These are phyloP conservation scores for Carex sylvatica DNA, from an alignment of 202 grass and related monocot species.

Conservation along the genomic window DNA sequence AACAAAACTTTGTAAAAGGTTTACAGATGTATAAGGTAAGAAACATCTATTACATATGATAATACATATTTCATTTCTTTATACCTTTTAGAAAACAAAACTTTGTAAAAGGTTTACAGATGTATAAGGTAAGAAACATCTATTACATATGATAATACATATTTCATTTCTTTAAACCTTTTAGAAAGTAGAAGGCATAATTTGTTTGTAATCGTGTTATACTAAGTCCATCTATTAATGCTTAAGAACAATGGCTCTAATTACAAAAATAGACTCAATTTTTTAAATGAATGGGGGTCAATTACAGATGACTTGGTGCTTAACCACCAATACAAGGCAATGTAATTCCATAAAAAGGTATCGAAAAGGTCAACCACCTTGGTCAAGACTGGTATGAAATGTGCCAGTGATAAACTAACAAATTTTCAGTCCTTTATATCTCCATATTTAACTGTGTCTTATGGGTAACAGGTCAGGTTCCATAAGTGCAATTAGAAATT, in stretches of 20 bases:
- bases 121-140: not conserved
- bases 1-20: not conserved
- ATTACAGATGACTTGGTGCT: not conserved
- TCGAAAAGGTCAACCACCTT: not conserved
- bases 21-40: not conserved
- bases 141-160: not conserved
- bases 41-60: not conserved
- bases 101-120: not conserved
- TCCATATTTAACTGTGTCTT: slow-evolving; percentile 1
- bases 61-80: not conserved
- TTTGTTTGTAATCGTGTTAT: not conserved
- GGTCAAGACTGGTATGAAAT: not conserved
- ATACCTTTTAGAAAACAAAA: not conserved
- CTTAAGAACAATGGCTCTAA: not conserved
- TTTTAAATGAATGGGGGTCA: no score
- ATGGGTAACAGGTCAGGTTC: not conserved
- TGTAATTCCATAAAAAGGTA: not conserved
- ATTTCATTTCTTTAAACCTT: not conserved
- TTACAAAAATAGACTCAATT: no score
- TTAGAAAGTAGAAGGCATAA: not conserved
- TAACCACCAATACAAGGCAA: not conserved
- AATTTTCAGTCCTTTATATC: not conserved
- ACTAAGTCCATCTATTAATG: not conserved
- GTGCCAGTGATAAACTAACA: not conserved
- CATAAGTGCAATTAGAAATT: not conserved